Evolutionary conservation across 176 grass and related monocot species (phyloP).

Genomic region (Paspalum vaginatum): DNA sequence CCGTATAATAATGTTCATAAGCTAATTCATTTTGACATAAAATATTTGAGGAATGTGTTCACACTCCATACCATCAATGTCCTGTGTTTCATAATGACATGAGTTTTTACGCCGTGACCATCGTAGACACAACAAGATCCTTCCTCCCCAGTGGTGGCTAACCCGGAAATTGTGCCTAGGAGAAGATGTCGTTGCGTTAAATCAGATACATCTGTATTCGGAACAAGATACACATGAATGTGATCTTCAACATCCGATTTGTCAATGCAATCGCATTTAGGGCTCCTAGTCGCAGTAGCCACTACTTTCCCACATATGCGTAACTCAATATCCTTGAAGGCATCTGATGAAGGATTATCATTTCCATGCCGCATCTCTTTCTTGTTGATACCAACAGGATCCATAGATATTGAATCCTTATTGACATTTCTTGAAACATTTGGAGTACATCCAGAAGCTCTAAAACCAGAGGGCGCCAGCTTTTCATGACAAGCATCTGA

Average conservation of each 20-base stretch:
- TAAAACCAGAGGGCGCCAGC: constrained; percentile 31
- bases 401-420: constrained; percentile 18
- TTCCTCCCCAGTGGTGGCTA: constrained; percentile 80
- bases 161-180: constrained; percentile 81
- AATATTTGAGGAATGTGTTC: constrained; percentile 6
- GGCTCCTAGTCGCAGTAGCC: constrained; percentile 70
- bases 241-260: constrained; percentile 60
- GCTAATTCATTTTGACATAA: not conserved
- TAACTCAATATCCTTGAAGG: constrained; percentile 81
- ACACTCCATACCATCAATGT: constrained; percentile 68
- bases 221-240: constrained; percentile 83
- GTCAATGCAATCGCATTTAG: constrained; percentile 68
- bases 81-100: constrained; percentile 86
- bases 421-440: constrained; percentile 29
- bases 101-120: constrained; percentile 60
- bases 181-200: constrained; percentile 38
- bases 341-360: constrained; percentile 48
- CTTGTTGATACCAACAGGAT: constrained; percentile 28
- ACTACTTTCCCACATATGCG: constrained; percentile 75
- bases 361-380: constrained; percentile 24
- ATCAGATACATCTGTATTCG: constrained; percentile 45
- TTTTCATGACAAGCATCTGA: constrained; percentile 59
- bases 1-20: not conserved
- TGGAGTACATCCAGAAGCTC: constrained; percentile 21
- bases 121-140: constrained; percentile 81